Percentiles rank a stretch among this genome's conserved stretches.
Conservation (phyloP, 108 stramenopile genomes). For the Schizochytrium sp. region DNA sequence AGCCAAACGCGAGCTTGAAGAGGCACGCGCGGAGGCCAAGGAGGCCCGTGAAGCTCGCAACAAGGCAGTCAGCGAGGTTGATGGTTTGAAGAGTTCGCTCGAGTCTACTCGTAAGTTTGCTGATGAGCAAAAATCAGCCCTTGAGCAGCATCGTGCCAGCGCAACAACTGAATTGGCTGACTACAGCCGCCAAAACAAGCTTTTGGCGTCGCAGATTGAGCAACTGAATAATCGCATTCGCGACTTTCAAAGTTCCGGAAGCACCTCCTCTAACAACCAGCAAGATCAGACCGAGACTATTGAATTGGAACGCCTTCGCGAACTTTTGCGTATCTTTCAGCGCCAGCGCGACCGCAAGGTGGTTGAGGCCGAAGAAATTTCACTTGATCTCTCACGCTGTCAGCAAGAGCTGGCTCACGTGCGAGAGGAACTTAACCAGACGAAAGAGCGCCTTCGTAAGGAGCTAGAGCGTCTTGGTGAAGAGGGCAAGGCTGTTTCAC, state of each 20-base stretch:
- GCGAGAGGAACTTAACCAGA: background rate
- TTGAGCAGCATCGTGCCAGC: background rate
- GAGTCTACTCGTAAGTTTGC: no score
- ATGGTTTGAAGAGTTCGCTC: background rate
- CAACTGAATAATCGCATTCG: background rate
- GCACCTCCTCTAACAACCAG: background rate
- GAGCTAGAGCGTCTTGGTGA: conserved; percentile 44
- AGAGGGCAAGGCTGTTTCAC: background rate
- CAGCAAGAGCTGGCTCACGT: background rate
- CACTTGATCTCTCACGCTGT: background rate
- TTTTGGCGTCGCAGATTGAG: background rate
- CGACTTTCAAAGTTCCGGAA: background rate
- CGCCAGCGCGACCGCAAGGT: conserved; percentile 17
- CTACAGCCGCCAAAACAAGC: conserved; percentile 28
- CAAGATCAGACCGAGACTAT: background rate
- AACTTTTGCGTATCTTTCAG: conserved; percentile 29
- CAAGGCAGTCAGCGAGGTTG: conserved; percentile 47
- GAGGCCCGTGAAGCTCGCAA: background rate
- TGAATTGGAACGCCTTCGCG: conserved; percentile 10
- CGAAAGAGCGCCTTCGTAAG: background rate
- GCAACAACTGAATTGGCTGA: background rate
- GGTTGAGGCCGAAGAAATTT: conserved; percentile 23
- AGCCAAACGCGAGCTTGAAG: conserved; percentile 12
- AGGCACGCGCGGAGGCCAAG: background rate
- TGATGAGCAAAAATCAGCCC: background rate